A percentile compares a stretch with the other conserved stretches of the same genome.
Evolutionary conservation across 139 green algal genomes (phyloP).

Genomic region (Pedinophyceae sp.): DNA sequence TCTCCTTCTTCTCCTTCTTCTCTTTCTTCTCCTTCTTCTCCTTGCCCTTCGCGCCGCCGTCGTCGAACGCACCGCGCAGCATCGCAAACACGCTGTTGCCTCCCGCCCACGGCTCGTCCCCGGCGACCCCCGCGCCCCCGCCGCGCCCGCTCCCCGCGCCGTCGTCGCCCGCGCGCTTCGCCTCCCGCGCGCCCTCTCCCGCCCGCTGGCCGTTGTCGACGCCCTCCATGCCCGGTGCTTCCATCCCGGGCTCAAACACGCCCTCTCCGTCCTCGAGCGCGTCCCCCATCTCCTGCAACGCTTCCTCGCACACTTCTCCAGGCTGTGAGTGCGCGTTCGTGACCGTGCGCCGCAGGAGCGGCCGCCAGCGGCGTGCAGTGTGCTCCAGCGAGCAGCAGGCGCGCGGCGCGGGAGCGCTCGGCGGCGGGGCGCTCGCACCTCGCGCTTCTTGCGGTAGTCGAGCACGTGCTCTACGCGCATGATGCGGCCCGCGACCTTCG

Average conservation of each 20-base stretch:
- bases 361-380: neutral
- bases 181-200: neutral
- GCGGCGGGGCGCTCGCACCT: slow-evolving; percentile 7
- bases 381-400: neutral
- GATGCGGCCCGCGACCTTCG: slow-evolving; percentile 54
- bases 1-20: slow-evolving; percentile 17
- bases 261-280: slow-evolving; percentile 12
- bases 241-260: neutral
- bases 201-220: neutral
- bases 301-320: neutral
- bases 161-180: neutral
- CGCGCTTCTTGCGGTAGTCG: slow-evolving; percentile 80
- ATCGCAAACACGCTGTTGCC: slow-evolving; percentile 18
- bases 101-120: slow-evolving; percentile 20
- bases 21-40: slow-evolving; percentile 25
- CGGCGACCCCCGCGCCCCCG: neutral
- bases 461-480: slow-evolving; percentile 90
- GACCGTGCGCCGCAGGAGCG: no score
- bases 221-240: slow-evolving; percentile 15
- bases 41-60: slow-evolving; percentile 5
- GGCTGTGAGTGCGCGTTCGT: neutral
- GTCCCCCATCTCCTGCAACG: neutral
- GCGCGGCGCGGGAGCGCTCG: neutral
- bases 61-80: slow-evolving; percentile 2
- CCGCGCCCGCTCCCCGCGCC: neutral